These are phyloP conservation scores for Hypholoma sublateritium DNA, from an alignment of 768 basidiomycete species.

Conservation along the genomic window DNA sequence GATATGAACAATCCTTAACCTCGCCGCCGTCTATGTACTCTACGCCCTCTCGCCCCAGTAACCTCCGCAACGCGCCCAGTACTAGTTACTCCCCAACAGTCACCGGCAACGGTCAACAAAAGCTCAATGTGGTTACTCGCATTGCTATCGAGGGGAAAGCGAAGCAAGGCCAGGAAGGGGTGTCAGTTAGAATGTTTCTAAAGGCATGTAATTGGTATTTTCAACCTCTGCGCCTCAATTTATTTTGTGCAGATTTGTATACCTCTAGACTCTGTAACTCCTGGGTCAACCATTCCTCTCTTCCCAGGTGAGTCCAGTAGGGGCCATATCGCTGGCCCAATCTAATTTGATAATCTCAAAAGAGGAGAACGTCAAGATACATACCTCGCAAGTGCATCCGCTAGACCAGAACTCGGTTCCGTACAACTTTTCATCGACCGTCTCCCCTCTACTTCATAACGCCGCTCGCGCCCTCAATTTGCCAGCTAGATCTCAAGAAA, in stretches of 20 bases:
- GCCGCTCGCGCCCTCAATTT: constrained; percentile 71
- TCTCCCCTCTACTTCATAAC: constrained; percentile 62
- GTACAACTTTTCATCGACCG: constrained; percentile 68
- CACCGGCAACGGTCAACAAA: constrained; percentile 42
- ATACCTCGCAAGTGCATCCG: constrained; percentile 75
- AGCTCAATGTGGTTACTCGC: constrained; percentile 69
- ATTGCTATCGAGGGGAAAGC: constrained; percentile 75
- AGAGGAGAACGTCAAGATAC: constrained; percentile 82
- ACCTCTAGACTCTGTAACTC: constrained; percentile 62
- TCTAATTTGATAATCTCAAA: background rate
- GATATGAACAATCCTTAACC: constrained; percentile 22
- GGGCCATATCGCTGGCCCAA: background rate
- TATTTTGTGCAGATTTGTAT: constrained; percentile 51
- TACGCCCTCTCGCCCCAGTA: constrained; percentile 22
- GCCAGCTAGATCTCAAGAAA: constrained; percentile 56
- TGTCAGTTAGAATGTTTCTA: constrained; percentile 71
- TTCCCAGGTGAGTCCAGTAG: constrained; percentile 58
- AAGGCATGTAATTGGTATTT: constrained; percentile 47
- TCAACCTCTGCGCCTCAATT: background rate
- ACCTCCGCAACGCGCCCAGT: constrained; percentile 21
- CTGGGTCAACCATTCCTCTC: constrained; percentile 69
- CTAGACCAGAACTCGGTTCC: constrained; percentile 69
- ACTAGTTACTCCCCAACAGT: constrained; percentile 47
- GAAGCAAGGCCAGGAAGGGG: constrained; percentile 63
- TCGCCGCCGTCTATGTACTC: constrained; percentile 20